A percentile compares a stretch with the other conserved stretches of the same genome.
phyloP scores from a whole-genome alignment of 164 flowering plant genomes.

The Aristolochia californica region DNA sequence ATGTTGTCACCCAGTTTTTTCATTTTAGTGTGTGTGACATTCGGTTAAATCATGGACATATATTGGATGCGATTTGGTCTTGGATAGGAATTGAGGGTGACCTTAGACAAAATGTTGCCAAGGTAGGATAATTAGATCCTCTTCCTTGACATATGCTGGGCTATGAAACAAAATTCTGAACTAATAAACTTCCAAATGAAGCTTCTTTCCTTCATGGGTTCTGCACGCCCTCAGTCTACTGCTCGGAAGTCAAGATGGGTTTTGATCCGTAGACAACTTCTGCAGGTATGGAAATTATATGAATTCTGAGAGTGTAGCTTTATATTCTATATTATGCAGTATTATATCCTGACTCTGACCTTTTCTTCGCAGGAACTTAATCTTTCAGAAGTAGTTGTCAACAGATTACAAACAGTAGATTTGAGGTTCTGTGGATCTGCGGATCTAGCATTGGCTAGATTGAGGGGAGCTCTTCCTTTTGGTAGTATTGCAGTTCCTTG shows the following conservation, averaged over 20 bases:
- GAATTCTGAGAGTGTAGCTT: not conserved
- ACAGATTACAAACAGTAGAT: conserved; percentile 81
- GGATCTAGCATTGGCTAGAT: conserved; percentile 78
- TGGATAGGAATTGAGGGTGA: conserved; percentile 80
- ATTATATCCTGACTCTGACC: too few relatives aligned
- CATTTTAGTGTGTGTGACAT: conserved; percentile 54
- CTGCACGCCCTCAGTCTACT: conserved; percentile 75
- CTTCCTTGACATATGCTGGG: not conserved
- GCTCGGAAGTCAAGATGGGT: conserved; percentile 76
- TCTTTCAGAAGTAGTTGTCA: conserved; percentile 68
- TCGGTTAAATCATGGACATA: conserved; percentile 70
- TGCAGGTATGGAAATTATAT: conserved; percentile 44
- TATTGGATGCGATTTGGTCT: conserved; percentile 83
- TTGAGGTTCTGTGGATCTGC: conserved; percentile 83
- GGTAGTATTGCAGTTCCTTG: conserved; percentile 28
- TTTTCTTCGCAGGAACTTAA: conserved; percentile 48
- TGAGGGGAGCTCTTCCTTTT: conserved; percentile 84
- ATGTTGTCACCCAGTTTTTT: conserved; percentile 43
- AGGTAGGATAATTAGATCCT: conserved; percentile 32
- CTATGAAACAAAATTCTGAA: not conserved
- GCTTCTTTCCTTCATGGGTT: conserved; percentile 73
- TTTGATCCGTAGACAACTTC: conserved; percentile 77
- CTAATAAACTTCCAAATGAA: conserved; percentile 24
- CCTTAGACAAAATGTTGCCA: conserved; percentile 71
- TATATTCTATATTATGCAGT: not conserved